Percentiles rank a stretch among this genome's conserved stretches.
These are phyloP conservation scores for Phytophthora quininea DNA, from an alignment of 352 stramenopile genomes.

Conservation along the genomic window DNA sequence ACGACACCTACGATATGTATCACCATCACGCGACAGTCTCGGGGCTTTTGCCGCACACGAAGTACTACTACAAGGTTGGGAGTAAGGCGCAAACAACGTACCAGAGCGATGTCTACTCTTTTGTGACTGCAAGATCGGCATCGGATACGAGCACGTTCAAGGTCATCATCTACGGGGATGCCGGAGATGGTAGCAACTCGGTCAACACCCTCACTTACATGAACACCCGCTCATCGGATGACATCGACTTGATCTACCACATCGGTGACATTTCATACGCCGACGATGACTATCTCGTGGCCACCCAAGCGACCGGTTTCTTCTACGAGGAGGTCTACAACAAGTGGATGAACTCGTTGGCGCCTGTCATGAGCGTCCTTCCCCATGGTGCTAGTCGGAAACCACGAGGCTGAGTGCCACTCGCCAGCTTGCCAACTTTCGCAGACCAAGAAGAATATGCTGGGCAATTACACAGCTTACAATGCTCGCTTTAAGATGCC, in stretches of 20 bases:
- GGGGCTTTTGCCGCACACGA: conserved; percentile 31
- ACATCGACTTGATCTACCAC: conserved; percentile 42
- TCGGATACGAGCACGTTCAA: conserved; percentile 35
- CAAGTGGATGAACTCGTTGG: conserved; percentile 60
- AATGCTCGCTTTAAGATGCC: conserved; percentile 55
- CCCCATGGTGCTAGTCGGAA: conserved; percentile 70
- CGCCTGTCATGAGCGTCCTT: conserved; percentile 37
- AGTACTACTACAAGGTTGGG: conserved; percentile 39
- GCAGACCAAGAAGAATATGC: conserved; percentile 39
- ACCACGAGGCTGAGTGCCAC: conserved; percentile 65
- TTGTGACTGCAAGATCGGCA: conserved; percentile 24
- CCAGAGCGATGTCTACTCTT: conserved; percentile 23
- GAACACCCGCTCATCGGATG: conserved; percentile 23
- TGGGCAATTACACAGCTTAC: conserved; percentile 72
- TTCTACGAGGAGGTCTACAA: conserved; percentile 63
- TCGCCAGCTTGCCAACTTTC: conserved; percentile 37
- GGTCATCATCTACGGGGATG: conserved; percentile 55
- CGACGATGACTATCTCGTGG: conserved; percentile 36
- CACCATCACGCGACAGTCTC: conserved; percentile 47
- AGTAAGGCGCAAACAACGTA: conserved; percentile 24
- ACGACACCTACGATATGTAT: conserved; percentile 45
- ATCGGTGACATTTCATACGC: conserved; percentile 52
- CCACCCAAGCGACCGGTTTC: conserved; percentile 30
- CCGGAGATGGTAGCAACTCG: conserved; percentile 43
- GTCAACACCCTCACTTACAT: conserved; percentile 35